Base-by-base conservation (phyloP, 176 grass and related monocot genomes). In the Musa itinerans region DNA sequence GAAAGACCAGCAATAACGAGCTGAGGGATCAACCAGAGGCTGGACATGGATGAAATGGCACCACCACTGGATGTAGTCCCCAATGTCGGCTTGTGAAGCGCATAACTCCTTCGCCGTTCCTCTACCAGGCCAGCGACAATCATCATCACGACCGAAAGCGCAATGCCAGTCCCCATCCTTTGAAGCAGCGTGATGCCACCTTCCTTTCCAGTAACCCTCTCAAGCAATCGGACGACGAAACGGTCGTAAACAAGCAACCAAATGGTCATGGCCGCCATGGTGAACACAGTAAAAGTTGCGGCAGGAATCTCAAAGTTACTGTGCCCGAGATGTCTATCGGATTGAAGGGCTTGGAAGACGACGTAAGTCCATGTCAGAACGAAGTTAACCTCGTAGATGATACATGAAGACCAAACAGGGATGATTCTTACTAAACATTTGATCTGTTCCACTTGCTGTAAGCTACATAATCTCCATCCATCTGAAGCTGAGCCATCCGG, bases 401-500 rank as follows among this genome's bases (percentile, higher is more conserved):
- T 78, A 69, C 80, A 74, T 21, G 87, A 87, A 48, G 15, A 72
- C 92, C 89, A 96, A 52, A 88, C 74, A 0, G 87, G 89, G 11
- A 96, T 64, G 54, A 87, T 78, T 27, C 89, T 84, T 26, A 85
- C 77, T 5, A 96, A 20, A 63, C 92, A 96, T 75, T 96, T 96
- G 12, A 85, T 29, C 75, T 96, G 86, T 75, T 96, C 92, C 50
- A 96, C 80, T 82, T 92, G 63, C 74, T 96, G 87, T 49, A 92
- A 1, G 55, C 50, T 85, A 83, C 92, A 92, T 56, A 89, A 64
- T 50, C 51, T 68, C 89, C 87, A 96, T 12, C 74, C 74, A 50
- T 92, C 74, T 80, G 16, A 73, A 15, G 80, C 26, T n/a, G 16
- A 25, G 48, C 84, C 69, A 25, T 74, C 26, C 16, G 2, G 50